These are phyloP conservation scores for Clavispora phyllophila DNA, from an alignment of 805 yeast genomes.

Conservation along the genomic window DNA sequence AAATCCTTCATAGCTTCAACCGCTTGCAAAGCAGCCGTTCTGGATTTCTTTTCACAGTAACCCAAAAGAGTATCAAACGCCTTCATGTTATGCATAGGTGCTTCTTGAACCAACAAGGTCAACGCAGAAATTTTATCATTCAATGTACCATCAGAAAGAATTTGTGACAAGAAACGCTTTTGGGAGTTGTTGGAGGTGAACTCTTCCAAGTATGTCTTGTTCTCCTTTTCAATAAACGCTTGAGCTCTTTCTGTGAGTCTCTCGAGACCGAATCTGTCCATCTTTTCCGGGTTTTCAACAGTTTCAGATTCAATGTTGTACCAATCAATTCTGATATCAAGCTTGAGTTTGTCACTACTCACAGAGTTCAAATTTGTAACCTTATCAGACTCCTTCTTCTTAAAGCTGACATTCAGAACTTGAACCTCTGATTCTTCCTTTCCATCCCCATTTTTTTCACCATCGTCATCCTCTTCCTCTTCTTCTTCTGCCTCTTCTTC, in stretches of 20 bases:
- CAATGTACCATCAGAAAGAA: conserved; percentile 86
- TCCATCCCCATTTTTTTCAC: conserved; percentile 32
- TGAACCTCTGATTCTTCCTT: conserved; percentile 20
- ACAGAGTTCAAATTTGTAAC: conserved; percentile 43
- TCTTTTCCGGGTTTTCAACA: conserved; percentile 27
- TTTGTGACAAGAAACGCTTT: conserved; percentile 81
- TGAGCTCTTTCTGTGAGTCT: conserved; percentile 63
- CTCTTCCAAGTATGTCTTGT: conserved; percentile 64
- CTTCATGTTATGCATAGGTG: conserved; percentile 84
- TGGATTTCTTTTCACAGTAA: conserved; percentile 84
- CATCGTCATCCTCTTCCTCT: conserved; percentile 15
- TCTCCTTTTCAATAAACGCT: conserved; percentile 62
- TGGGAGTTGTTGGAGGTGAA: conserved; percentile 74
- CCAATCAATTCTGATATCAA: conserved; percentile 74
- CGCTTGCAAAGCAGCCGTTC: conserved; percentile 90
- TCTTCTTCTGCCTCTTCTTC: conserved; percentile 10
- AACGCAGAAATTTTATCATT: conserved; percentile 93
- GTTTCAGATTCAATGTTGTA: conserved; percentile 46
- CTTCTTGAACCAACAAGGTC: conserved; percentile 88
- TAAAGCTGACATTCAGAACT: conserved; percentile 32
- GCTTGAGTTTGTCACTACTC: conserved; percentile 47
- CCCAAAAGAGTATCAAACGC: conserved; percentile 73
- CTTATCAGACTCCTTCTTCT: conserved; percentile 22
- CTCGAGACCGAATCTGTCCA: conserved; percentile 53
- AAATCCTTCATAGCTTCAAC: conserved; percentile 87